Base-by-base conservation (phyloP, 805 yeast genomes). In the Candida awuae region DNA sequence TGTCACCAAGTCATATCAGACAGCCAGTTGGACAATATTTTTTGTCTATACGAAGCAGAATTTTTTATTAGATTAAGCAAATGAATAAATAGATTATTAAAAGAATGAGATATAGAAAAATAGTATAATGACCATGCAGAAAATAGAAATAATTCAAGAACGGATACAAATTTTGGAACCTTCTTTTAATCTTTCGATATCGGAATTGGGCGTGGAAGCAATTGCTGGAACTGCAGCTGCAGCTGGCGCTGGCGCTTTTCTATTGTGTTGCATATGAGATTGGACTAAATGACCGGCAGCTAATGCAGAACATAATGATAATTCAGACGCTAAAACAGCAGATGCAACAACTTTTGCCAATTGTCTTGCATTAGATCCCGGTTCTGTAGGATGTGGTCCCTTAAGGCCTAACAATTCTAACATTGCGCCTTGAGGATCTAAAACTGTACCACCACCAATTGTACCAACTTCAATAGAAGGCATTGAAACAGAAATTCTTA, bases 401-500 rank as follows among this genome's bases (percentile, higher is more conserved):
- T 84, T 78, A 34, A 92, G 95, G 28, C 97, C 97, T 46, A 92
- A 70, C 49, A 92, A 67, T 53, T 92, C 97, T 43, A 92, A 70
- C 95, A 92, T 86, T 17, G 97, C 85, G 36, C 88, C 84, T 66
- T 92, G 99, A 30, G 99, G 97, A 56, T 84, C 97, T 54, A 92
- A 73, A 47, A 92, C 84, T 4, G 99, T 92, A 58, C 99, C 99
- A 48, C 99, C 99, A 42, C 98, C 98, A 62, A 92, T 87, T 2
- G 99, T 92, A 48, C 99, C 99, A 32, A 92, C 98, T 66, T 92
- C 99, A 52, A 92, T 86, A 21, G 94, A 85, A 22, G 99, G 99
- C 99, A 92, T 92, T 4, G 97, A 85, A n/a, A 92, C 98, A 2
- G 96, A 84, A 29, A 92, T 82, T 50, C 77, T 81, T 56, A 92